Percentiles rank a stretch among this genome's conserved stretches.
Evolutionary conservation across 768 basidiomycete genomes (phyloP).

Genomic region (Boletus reticulatus): DNA sequence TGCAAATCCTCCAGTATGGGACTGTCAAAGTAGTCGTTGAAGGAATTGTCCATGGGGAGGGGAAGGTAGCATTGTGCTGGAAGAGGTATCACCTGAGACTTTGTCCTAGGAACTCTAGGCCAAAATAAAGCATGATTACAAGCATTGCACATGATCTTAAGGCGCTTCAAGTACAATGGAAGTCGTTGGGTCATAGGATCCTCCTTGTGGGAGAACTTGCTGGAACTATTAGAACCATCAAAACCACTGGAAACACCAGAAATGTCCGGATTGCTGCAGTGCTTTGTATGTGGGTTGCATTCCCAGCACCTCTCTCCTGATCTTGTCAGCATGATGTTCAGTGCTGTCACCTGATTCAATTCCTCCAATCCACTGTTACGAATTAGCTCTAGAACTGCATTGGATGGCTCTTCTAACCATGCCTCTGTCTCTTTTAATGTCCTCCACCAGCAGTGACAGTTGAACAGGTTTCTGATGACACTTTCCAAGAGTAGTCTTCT

Average conservation of each 20-base stretch:
- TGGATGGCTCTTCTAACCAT: constrained; percentile 4
- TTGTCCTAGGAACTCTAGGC: too few species aligned
- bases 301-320: not conserved
- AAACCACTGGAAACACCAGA: not conserved
- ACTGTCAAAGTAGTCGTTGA: too few species aligned
- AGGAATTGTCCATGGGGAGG: too few species aligned
- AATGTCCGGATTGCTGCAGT: too few species aligned
- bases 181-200: not conserved
- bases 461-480: not conserved
- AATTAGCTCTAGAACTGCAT: not conserved
- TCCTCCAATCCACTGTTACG: not conserved
- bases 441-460: not conserved
- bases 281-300: not conserved
- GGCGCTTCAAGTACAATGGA: not conserved
- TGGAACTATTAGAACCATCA: not conserved
- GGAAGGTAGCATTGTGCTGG: too few species aligned
- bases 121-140: too few species aligned
- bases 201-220: not conserved
- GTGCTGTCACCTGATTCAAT: not conserved
- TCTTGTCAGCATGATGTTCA: not conserved
- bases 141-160: too few species aligned
- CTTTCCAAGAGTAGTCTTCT: not conserved
- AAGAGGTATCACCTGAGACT: too few species aligned
- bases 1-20: too few species aligned
- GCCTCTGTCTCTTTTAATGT: not conserved